Base-by-base conservation (phyloP, 768 basidiomycete genomes). In the Saitozyma podzolica region DNA sequence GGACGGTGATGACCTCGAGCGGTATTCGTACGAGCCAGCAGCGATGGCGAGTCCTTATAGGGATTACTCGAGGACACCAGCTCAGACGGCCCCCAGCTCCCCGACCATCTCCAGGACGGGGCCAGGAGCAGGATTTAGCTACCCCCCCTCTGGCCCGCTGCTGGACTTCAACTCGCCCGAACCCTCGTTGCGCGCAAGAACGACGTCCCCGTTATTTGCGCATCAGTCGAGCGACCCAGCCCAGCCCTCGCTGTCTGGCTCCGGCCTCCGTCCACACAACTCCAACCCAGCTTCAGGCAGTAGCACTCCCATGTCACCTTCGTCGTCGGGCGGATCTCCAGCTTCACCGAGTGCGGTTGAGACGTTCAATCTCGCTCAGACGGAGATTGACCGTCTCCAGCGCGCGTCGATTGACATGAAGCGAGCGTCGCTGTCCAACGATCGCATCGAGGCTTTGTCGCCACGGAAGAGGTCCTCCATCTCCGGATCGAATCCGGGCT, bases 331-430 rank as follows among this genome's bases (percentile, higher is more conserved):
- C 16, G 50, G 59, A 14, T 42, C 58, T 41, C 60, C 61, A 51
- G 55, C 58, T 40, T 62, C 59, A n/a, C 65, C 61, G 16, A 54
- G 45, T 40, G 61, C 58, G 1, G 49, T 63, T 17, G 66, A 69
- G n/a, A 56, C 58, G 9, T 58, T 62, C 52, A 61, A 59, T 13
- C 40, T 65, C 50, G 58, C 67, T 11, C 57, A 59, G 45, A 20
- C 45, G n/a, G 69, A 70, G 57, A 67, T 74, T 17, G 43, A 59
- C 11, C 62, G 72, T 9, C 41, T 74, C 37, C 52, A 55, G 5
- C 40, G 61, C 40, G 55, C 54, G 39, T 74, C 72, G 13, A 63
- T 60, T 9, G 62, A 70, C n/a, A 55, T 74, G n/a, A 62, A 67
- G 8, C 43, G 64, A 9, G 63, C 57, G 9, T 61, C 63, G 45